Base-by-base conservation (phyloP, 331 rosid species). In the Prunus yedoensis region DNA sequence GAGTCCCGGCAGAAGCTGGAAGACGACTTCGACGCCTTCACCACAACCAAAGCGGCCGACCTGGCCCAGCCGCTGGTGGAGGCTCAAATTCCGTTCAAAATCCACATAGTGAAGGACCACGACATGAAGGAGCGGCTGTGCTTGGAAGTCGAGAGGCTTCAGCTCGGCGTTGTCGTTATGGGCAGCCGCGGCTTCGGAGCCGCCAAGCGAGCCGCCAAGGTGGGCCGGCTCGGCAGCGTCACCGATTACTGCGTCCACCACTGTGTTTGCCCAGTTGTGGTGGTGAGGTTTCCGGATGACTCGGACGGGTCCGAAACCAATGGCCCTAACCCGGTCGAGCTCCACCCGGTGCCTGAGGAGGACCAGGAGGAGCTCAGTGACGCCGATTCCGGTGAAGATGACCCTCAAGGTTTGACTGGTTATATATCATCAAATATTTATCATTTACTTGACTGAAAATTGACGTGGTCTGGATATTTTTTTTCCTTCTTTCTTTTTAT, bases 41-140 rank as follows among this genome's bases (percentile, higher is more conserved):
- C 96, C 43, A 57, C 88, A 18, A 23, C 93, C 11, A 94, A 92
- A 61, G 86, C 97, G 8, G 66, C 57, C 30, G 95, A 89, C 56
- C 23, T 94, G 64, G 91, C 99, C 7, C 76, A 79, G 59, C 97
- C 97, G 0, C 68, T 94, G 53, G 89, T 83, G 79, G 93, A 90
- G 75, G 93, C 88, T 23, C 74, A 89, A 62, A 82, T 91, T 77
- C 96, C 96, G 53, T 94, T 83, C 81, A 90, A 74, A 73, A 90
- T 94, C 27, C 99, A 88, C 85, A 89, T 92, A 82, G 99, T 94
- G 23, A 90, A 91, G 77, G 98, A 94, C 82, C 96, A 85, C 72
- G 98, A 94, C 74, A 80, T 91, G 98, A 94, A 89, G 83, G 96
- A 91, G 87, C 58, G 97, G 82, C 91, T 94, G 1, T 91, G 99